These are phyloP conservation scores for Citrus sinensis DNA, from an alignment of 345 rosid genomes.

Conservation along the genomic window DNA sequence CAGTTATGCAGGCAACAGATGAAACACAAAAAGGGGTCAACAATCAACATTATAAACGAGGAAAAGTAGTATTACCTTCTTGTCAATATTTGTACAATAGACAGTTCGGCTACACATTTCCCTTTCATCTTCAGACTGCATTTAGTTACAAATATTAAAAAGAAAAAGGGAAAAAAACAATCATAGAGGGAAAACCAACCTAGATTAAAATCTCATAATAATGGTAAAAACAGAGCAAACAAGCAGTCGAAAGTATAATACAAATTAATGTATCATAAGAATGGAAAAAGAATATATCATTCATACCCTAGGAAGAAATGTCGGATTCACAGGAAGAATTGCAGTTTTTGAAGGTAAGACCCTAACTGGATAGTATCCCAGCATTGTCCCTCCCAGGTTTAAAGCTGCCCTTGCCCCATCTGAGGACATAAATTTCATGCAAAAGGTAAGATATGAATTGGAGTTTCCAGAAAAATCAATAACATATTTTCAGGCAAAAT, in stretches of 20 bases:
- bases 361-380: constrained; percentile 84
- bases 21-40: neutral
- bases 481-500: constrained; percentile 11
- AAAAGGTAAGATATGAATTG: constrained; percentile 6
- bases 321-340: constrained; percentile 94
- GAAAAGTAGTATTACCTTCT: constrained; percentile 46
- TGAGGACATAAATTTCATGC: constrained; percentile 28
- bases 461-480: neutral
- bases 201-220: neutral
- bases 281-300: neutral
- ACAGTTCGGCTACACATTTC: constrained; percentile 91
- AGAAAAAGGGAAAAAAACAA: constrained; percentile 1
- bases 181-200: neutral
- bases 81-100: constrained; percentile 91
- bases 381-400: constrained; percentile 76
- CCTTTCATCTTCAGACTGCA: constrained; percentile 95
- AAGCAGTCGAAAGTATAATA: constrained; percentile 9
- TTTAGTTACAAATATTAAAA: constrained; percentile 1
- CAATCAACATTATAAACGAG: neutral
- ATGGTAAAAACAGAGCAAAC: neutral
- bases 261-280: neutral
- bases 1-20: neutral
- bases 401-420: constrained; percentile 79
- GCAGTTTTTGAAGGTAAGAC: constrained; percentile 95
- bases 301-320: constrained; percentile 84